These are phyloP conservation scores for Fusarium sp. DNA, from an alignment of 2,329 filamentous ascomycete species.

Conservation along the genomic window DNA sequence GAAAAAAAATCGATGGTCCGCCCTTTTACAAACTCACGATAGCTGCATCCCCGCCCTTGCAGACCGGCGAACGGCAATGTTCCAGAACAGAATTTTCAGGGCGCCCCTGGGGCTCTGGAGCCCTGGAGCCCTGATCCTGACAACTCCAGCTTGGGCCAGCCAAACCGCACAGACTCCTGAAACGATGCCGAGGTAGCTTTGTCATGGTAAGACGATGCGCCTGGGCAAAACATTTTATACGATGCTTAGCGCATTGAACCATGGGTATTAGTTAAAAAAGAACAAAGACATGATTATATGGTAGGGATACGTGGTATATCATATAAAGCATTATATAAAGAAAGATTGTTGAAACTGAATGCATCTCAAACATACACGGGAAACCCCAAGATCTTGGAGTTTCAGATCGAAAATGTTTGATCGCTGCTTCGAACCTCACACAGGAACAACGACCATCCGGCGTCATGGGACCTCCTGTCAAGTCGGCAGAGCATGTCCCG, in stretches of 20 bases:
- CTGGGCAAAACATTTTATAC: conserved; percentile 33
- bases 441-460: conserved; percentile 43
- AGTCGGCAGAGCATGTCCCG: conserved; percentile 29
- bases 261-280: background rate
- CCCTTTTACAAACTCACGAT: conserved; percentile 13
- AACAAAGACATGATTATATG: background rate
- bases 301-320: background rate
- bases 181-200: conserved; percentile 29
- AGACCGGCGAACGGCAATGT: conserved; percentile 15
- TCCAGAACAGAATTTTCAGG: conserved; percentile 32
- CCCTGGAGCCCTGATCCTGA: conserved; percentile 6
- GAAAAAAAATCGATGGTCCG: background rate
- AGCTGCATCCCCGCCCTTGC: conserved; percentile 8
- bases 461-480: conserved; percentile 40
- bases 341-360: conserved; percentile 20
- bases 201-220: conserved; percentile 19
- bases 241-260: conserved; percentile 10
- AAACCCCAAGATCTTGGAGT: conserved; percentile 40
- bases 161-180: conserved; percentile 32
- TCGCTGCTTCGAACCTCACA: conserved; percentile 45
- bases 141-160: conserved; percentile 18
- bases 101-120: conserved; percentile 15
- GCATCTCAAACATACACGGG: conserved; percentile 37
- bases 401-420: conserved; percentile 44
- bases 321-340: conserved; percentile 3